Conservation (phyloP, 768 basidiomycete species). For the Calocybe gangraenosa region DNA sequence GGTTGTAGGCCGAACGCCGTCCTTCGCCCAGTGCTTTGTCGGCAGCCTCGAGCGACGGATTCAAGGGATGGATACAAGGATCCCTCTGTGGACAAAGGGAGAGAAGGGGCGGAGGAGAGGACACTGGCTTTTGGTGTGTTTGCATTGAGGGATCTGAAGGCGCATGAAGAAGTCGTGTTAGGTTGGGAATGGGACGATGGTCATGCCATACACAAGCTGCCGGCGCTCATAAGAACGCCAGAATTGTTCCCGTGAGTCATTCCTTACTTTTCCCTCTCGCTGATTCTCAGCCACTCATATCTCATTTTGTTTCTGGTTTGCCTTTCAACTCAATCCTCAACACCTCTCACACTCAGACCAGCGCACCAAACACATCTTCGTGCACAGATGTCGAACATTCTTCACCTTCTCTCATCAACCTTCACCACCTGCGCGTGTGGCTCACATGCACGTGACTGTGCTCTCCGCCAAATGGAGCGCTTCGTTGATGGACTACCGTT, state of each 20-base stretch:
- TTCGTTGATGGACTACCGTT: constrained; percentile 39
- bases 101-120: constrained; percentile 11
- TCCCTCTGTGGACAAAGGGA: neutral
- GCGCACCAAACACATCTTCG: constrained; percentile 50
- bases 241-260: constrained; percentile 52
- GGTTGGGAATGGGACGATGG: constrained; percentile 98
- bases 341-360: constrained; percentile 27
- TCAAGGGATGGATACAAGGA: constrained; percentile 9
- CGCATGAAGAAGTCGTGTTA: constrained; percentile 81
- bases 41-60: neutral
- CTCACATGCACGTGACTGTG: constrained; percentile 56
- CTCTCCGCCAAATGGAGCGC: constrained; percentile 56
- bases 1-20: constrained; percentile 69
- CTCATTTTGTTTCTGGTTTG: constrained; percentile 1
- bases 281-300: neutral
- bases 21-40: constrained; percentile 47
- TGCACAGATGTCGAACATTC: constrained; percentile 63
- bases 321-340: neutral
- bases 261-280: neutral
- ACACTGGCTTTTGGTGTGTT: constrained; percentile 75
- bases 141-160: constrained; percentile 67
- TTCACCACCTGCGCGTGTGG: constrained; percentile 79
- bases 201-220: constrained; percentile 75
- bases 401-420: constrained; percentile 64
- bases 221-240: constrained; percentile 59